Conservation (phyloP, 306 rosid species). For the Trifolium repens region DNA sequence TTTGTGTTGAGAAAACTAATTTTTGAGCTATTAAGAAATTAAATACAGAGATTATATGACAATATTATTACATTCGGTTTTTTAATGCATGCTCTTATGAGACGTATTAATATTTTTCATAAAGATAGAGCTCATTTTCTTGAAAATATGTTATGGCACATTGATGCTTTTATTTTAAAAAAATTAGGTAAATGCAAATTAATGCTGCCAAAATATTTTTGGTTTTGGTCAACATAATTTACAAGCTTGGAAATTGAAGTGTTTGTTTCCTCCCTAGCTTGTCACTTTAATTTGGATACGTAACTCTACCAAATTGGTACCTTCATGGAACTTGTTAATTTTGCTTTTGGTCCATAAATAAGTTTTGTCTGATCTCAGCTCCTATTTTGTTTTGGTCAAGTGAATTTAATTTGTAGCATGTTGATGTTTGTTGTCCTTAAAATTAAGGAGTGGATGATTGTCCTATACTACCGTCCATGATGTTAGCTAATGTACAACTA, state of each 20-base stretch:
- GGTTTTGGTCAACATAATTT: conserved; percentile 16
- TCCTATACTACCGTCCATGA: conserved; percentile 12
- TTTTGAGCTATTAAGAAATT: no score
- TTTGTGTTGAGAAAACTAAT: no score
- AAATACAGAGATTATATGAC: no score
- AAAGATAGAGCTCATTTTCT: not conserved
- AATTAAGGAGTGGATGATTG: conserved; percentile 24
- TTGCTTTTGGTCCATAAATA: conserved; percentile 7
- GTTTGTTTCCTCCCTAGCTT: not conserved
- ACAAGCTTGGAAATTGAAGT: conserved; percentile 4
- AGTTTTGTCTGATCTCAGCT: conserved; percentile 32
- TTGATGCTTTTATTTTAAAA: no score
- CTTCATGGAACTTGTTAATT: conserved; percentile 24
- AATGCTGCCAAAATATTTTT: no score
- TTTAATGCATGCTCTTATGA: no score
- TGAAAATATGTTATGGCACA: not conserved
- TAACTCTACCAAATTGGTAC: conserved; percentile 19
- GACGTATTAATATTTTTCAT: no score
- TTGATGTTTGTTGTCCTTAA: conserved; percentile 35
- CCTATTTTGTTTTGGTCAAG: conserved; percentile 33
- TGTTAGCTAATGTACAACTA: conserved; percentile 44
- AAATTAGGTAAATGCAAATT: no score
- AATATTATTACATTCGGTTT: no score
- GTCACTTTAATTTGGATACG: conserved; percentile 1
- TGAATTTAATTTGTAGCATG: conserved; percentile 1